These are phyloP conservation scores for Eurotiales sp. DNA, from an alignment of 2,329 filamentous ascomycete genomes.

Conservation along the genomic window DNA sequence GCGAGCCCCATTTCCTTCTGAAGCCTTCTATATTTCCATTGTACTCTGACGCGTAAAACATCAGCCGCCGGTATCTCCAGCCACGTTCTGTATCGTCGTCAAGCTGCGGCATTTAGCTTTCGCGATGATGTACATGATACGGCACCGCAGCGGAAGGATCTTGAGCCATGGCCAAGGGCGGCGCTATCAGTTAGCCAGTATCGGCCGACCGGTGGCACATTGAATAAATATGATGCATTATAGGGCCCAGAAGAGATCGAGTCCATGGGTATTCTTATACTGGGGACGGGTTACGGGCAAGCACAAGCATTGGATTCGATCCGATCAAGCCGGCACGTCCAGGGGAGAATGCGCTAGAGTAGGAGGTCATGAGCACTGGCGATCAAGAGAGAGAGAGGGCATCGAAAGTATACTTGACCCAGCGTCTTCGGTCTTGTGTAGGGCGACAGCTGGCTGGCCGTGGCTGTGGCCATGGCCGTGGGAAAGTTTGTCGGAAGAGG, in stretches of 20 bases:
- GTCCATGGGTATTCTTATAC: too few relatives aligned
- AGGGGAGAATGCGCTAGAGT: too few relatives aligned
- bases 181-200: not conserved
- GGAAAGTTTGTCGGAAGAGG: too few relatives aligned
- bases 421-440: too few relatives aligned
- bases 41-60: not conserved
- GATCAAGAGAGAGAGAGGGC: too few relatives aligned
- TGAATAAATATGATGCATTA: not conserved
- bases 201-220: not conserved
- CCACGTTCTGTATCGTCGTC: slow-evolving; percentile 1
- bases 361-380: too few relatives aligned
- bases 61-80: not conserved
- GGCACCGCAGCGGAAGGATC: slow-evolving; percentile 3
- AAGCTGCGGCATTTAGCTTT: not conserved
- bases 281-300: too few relatives aligned
- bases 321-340: too few relatives aligned
- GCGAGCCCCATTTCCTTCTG: slow-evolving; percentile 4
- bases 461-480: too few relatives aligned
- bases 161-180: slow-evolving; percentile 1
- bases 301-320: not conserved
- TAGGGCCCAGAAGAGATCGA: not conserved
- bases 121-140: slow-evolving; percentile 9
- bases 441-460: too few relatives aligned
- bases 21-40: not conserved
- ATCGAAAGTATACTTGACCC: too few relatives aligned